phyloP scores from a whole-genome alignment of 1,139 yeast species.

The Saccharomyces hybrid region DNA sequence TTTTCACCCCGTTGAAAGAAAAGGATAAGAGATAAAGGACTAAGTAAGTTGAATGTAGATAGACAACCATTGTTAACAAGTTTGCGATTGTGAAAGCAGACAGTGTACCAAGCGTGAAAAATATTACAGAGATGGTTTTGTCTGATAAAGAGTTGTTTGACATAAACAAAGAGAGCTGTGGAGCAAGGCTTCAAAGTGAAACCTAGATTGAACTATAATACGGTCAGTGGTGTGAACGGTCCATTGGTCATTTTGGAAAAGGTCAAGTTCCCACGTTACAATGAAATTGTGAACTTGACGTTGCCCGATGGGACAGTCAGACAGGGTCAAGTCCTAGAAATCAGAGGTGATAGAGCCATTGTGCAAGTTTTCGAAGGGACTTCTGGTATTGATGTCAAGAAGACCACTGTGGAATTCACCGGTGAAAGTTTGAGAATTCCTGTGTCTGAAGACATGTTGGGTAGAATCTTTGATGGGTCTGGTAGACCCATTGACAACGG shows the following conservation, averaged over 20 bases:
- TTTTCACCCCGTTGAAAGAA: constrained; percentile 1
- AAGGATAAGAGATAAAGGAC: constrained; percentile 2
- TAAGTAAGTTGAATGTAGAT: background rate
- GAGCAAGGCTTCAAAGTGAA: constrained; percentile 83
- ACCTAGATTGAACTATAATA: constrained; percentile 87
- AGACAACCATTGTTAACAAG: background rate
- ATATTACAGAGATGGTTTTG: constrained; percentile 19
- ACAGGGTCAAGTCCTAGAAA: constrained; percentile 97
- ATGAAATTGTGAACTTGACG: constrained; percentile 92
- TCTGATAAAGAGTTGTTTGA: constrained; percentile 44
- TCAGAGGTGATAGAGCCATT: constrained; percentile 91
- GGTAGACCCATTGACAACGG: constrained; percentile 98
- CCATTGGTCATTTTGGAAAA: constrained; percentile 94
- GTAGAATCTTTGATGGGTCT: constrained; percentile 97
- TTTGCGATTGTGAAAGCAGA: background rate
- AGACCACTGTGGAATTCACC: constrained; percentile 93
- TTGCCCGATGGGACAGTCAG: constrained; percentile 89
- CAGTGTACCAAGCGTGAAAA: background rate
- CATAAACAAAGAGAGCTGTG: constrained; percentile 82
- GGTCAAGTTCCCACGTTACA: constrained; percentile 91
- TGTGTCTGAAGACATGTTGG: constrained; percentile 93
- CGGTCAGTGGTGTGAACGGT: constrained; percentile 97
- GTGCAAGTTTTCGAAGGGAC: constrained; percentile 99
- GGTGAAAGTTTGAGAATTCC: constrained; percentile 90
- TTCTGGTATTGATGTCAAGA: constrained; percentile 93